Percentiles rank a stretch among this genome's conserved stretches.
Evolutionary conservation across 2,329 filamentous ascomycete genomes (phyloP).

Genomic region (Fusarium sulawesiense): DNA sequence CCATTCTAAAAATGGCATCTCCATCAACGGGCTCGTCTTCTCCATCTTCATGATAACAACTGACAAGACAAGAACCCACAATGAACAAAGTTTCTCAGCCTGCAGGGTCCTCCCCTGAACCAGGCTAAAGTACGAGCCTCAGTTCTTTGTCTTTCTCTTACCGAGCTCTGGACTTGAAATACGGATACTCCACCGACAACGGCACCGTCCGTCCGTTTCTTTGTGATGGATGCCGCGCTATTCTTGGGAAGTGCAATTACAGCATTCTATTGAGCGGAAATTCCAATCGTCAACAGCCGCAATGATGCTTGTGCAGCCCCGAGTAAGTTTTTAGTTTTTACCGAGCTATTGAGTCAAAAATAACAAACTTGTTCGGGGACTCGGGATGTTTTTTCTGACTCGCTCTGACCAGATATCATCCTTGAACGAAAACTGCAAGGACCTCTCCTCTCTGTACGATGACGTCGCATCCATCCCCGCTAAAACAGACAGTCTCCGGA

Average conservation of each 20-base stretch:
- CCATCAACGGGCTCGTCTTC: background rate
- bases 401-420: constrained; percentile 2
- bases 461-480: constrained; percentile 39
- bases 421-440: constrained; percentile 35
- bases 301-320: background rate
- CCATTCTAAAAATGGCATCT: constrained; percentile 15
- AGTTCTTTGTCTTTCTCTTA: constrained; percentile 19
- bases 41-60: constrained; percentile 18
- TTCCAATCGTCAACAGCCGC: constrained; percentile 9
- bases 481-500: background rate
- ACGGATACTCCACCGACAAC: background rate
- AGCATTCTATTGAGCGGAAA: background rate
- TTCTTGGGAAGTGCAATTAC: background rate
- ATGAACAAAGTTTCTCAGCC: constrained; percentile 20
- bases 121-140: constrained; percentile 32
- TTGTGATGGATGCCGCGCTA: background rate
- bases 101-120: constrained; percentile 40
- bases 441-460: constrained; percentile 40
- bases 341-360: background rate
- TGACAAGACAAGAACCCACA: background rate
- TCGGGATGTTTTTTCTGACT: constrained; percentile 1
- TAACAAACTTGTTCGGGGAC: constrained; percentile 8
- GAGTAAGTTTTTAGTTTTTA: background rate
- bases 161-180: constrained; percentile 6
- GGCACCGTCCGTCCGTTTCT: background rate